Base-by-base conservation (phyloP, 2,329 filamentous ascomycete genomes). In the Colletotrichum tropicicola region DNA sequence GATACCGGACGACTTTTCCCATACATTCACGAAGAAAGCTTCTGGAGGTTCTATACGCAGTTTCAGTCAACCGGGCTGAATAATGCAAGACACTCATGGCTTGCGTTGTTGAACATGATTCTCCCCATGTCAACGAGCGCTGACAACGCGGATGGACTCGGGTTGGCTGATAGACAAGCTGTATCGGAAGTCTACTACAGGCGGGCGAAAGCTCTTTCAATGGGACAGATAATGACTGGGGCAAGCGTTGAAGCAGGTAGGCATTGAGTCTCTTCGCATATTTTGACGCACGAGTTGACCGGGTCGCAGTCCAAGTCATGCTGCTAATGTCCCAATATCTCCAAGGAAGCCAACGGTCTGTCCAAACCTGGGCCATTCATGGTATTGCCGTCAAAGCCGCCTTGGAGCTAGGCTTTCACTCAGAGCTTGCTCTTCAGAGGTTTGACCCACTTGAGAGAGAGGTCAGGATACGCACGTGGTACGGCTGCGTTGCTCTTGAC, bases 281-380 rank as follows among this genome's bases (percentile, higher is more conserved):
- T 15, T 12, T 15, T 15, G 9, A 15, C 13, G 32, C 32, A 35
- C 7, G n/a, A 5, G 32, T 15, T 35, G 12, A 35, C 32, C 12
- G 13, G 15, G 9, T 6, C 51, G 13, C 57, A 79, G 83, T 86
- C 0, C 83, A 86, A 69, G 80, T 79, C 43, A 75, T 86, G 7
- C 74, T 87, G 0, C 63, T 87, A 0, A 77, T 82, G 67, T 79
- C 79, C 5, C 82, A 84, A 49, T 87, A 87, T 60, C 75, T 87
- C 0, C 84, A 87, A 68, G 83, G 85, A 2, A 86, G 84, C 0
- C 82, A 85, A 37, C 80, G 80, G 19, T 85, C 84, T 0, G 75
- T 85, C 2, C 80, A 86, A 57, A 81, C 85, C 2, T 88, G 85
- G 84, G 83, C 78, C 0, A 77, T 83, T 0, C 85, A 87, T 65